These are phyloP conservation scores for Anthracocystis setariae DNA, from an alignment of 1,284 basidiomycete genomes.

Conservation along the genomic window DNA sequence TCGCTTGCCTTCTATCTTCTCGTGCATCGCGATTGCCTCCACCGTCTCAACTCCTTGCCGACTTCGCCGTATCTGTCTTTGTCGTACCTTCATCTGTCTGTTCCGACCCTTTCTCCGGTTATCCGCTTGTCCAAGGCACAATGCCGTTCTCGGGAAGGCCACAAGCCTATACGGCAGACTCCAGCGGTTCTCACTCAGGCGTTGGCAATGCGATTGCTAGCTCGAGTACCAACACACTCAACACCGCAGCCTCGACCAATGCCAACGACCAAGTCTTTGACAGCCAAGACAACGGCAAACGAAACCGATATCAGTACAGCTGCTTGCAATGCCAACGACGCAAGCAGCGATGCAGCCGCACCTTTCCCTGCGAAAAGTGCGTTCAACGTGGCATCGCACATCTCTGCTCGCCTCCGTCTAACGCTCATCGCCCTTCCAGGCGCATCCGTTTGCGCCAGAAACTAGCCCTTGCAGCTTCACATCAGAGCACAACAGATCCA, in stretches of 20 bases:
- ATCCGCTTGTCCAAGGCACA: neutral
- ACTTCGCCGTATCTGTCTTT: neutral
- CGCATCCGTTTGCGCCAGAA: constrained; percentile 40
- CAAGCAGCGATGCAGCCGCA: constrained; percentile 43
- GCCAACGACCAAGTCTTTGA: constrained; percentile 16
- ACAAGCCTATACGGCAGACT: constrained; percentile 2
- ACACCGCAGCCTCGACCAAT: neutral
- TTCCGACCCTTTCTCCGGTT: constrained; percentile 1
- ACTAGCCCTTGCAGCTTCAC: constrained; percentile 11
- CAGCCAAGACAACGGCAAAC: constrained; percentile 23
- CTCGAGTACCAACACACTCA: neutral
- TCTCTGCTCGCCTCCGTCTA: constrained; percentile 35
- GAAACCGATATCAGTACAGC: constrained; percentile 48
- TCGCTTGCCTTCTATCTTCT: constrained; percentile 9
- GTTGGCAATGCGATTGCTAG: constrained; percentile 1
- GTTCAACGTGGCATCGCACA: constrained; percentile 41
- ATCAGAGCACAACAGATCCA: neutral
- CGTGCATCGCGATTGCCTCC: constrained; percentile 3
- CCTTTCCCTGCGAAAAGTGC: constrained; percentile 44
- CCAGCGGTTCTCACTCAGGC: neutral
- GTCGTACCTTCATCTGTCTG: neutral
- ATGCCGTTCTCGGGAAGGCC: neutral
- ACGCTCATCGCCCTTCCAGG: constrained; percentile 35
- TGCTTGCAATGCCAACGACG: constrained; percentile 44
- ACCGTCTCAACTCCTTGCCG: constrained; percentile 3